Percentiles rank a stretch among this genome's conserved stretches.
These are phyloP conservation scores for Mrakia gelida DNA, from an alignment of 768 basidiomycete genomes.

Conservation along the genomic window DNA sequence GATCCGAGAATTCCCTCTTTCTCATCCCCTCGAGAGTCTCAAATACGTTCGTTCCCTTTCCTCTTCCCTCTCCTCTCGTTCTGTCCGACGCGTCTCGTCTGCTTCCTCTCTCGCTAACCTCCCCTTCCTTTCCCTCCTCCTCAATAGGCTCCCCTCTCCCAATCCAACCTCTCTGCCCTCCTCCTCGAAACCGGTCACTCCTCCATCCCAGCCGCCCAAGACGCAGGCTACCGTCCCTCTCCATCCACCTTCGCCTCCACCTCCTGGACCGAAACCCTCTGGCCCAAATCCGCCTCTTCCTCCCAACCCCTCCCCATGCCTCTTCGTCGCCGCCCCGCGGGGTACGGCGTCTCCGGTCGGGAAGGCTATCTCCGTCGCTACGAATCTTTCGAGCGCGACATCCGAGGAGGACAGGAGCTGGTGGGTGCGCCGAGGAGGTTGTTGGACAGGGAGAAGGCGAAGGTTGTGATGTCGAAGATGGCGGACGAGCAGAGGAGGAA, in stretches of 20 bases:
- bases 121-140: background rate
- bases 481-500: background rate
- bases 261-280: background rate
- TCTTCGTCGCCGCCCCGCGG: background rate
- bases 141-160: background rate
- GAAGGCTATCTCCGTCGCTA: background rate
- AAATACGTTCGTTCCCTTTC: background rate
- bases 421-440: background rate
- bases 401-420: background rate
- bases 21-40: background rate
- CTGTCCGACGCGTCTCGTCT: background rate
- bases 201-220: background rate
- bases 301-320: background rate
- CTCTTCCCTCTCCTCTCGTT: background rate
- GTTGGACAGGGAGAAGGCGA: slow-evolving; percentile 9
- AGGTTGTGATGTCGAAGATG: background rate
- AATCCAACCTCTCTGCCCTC: background rate
- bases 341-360: background rate
- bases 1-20: background rate
- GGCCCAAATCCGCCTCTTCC: background rate
- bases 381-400: background rate
- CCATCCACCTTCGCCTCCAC: background rate
- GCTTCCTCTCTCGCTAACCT: background rate
- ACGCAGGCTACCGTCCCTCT: background rate
- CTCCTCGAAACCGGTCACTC: background rate